A percentile compares a stretch with the other conserved stretches of the same genome.
Evolutionary conservation across 306 rosid species (phyloP).

Genomic region (Casuarina glauca): DNA sequence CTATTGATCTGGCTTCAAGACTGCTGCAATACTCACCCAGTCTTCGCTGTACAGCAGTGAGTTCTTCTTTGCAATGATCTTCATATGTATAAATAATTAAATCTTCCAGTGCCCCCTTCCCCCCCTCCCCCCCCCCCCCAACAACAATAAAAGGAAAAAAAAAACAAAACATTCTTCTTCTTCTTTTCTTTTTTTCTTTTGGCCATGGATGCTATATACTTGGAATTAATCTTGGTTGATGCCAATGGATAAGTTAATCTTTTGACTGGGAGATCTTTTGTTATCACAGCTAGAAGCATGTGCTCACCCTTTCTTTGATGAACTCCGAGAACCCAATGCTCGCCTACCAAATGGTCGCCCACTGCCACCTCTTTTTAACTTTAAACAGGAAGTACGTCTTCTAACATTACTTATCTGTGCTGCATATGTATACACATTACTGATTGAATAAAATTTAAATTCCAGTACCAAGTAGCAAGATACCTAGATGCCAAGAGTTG

Average conservation of each 20-base stretch:
- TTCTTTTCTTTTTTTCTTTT: too few species aligned
- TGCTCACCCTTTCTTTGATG: constrained; percentile 93
- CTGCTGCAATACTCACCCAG: constrained; percentile 94
- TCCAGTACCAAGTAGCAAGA: neutral
- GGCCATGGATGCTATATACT: too few species aligned
- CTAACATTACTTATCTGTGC: neutral
- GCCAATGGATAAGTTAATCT: neutral
- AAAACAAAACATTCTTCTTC: too few species aligned
- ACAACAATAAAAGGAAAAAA: too few species aligned
- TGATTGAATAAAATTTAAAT: neutral
- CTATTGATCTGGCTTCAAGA: constrained; percentile 90
- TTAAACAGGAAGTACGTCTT: constrained; percentile 83
- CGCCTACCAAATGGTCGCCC: constrained; percentile 87
- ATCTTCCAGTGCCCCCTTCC: neutral
- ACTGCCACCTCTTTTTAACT: constrained; percentile 82
- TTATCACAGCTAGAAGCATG: constrained; percentile 88
- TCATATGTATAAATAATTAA: neutral
- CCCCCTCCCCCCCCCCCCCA: too few species aligned
- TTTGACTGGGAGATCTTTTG: constrained; percentile 27
- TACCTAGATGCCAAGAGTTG: neutral
- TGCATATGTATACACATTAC: neutral
- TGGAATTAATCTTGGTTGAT: neutral
- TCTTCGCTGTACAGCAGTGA: constrained; percentile 92
- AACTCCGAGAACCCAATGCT: constrained; percentile 80
- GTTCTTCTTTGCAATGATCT: constrained; percentile 30